Percentiles rank a stretch among this genome's conserved stretches.
Evolutionary conservation across 2,329 filamentous ascomycete species (phyloP).

Genomic region (Ascochyta clinopodiicola): DNA sequence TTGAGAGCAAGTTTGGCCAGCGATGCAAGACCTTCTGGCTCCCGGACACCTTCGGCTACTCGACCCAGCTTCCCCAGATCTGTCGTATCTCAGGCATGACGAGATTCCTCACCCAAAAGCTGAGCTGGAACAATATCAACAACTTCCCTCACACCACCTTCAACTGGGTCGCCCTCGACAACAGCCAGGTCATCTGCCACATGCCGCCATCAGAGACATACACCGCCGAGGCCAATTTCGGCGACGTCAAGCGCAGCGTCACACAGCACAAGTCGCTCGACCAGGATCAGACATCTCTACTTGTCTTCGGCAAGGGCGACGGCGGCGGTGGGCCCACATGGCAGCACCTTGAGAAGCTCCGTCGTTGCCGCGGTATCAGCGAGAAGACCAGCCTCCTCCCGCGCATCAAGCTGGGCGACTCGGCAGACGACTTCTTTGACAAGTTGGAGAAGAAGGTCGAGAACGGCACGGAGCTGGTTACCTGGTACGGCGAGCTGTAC

Average conservation of each 20-base stretch:
- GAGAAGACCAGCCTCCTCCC: slow-evolving; percentile 85
- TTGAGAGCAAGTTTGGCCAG: slow-evolving; percentile 88
- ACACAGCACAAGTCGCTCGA: slow-evolving; percentile 95
- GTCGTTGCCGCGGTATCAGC: slow-evolving; percentile 87
- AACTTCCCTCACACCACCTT: slow-evolving; percentile 98
- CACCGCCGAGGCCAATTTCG: slow-evolving; percentile 91
- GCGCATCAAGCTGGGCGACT: slow-evolving; percentile 84
- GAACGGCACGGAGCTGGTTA: slow-evolving; percentile 74
- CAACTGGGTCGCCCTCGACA: slow-evolving; percentile 96
- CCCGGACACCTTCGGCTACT: slow-evolving; percentile 98
- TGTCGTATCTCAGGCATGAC: slow-evolving; percentile 95
- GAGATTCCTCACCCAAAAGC: slow-evolving; percentile 95
- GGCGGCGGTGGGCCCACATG: slow-evolving; percentile 94
- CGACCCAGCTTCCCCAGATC: slow-evolving; percentile 89
- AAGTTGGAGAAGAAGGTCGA: slow-evolving; percentile 78
- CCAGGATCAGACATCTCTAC: slow-evolving; percentile 85
- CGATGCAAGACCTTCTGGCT: slow-evolving; percentile 95
- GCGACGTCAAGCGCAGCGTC: slow-evolving; percentile 88
- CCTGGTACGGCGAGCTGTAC: slow-evolving; percentile 98
- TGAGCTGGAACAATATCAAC: slow-evolving; percentile 99
- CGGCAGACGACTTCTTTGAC: slow-evolving; percentile 94
- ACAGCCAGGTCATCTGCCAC: slow-evolving; percentile 95
- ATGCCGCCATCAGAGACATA: slow-evolving; percentile 98
- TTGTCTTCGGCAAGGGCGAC: slow-evolving; percentile 96
- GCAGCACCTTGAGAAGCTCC: slow-evolving; percentile 92